A percentile compares a stretch with the other conserved stretches of the same genome.
Evolutionary conservation across 2,329 filamentous ascomycete species (phyloP).

Genomic region (Tolypocladium tundrense): DNA sequence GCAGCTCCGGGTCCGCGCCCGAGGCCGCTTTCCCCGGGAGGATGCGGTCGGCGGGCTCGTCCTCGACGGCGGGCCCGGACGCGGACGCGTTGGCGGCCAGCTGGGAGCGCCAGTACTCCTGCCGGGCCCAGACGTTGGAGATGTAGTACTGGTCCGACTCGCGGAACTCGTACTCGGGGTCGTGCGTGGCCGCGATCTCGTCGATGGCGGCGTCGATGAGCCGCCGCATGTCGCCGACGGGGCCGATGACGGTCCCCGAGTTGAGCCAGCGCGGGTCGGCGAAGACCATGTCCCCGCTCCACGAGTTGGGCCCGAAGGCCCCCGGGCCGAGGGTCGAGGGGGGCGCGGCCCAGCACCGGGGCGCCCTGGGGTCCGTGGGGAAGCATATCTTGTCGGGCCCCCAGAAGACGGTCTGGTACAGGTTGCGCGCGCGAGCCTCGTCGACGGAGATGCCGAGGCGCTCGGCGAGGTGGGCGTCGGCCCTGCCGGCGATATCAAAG

Average conservation of each 20-base stretch:
- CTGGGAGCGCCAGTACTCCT: conserved; percentile 28
- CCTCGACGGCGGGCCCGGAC: conserved; percentile 2
- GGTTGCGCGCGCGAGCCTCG: conserved; percentile 16
- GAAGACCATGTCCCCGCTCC: conserved; percentile 17
- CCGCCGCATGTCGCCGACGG: conserved; percentile 18
- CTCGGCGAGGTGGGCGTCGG: conserved; percentile 38
- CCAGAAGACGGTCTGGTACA: conserved; percentile 30
- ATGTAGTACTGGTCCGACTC: conserved; percentile 34
- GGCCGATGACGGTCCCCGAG: conserved; percentile 35
- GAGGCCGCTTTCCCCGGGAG: conserved; percentile 9
- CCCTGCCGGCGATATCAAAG: conserved; percentile 39
- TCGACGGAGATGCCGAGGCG: conserved; percentile 33
- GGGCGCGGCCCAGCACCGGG: conserved; percentile 31
- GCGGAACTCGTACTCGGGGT: conserved; percentile 17
- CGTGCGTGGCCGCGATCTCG: conserved; percentile 22
- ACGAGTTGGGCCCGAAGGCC: conserved; percentile 25
- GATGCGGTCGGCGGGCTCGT: conserved; percentile 9
- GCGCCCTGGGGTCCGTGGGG: conserved; percentile 22
- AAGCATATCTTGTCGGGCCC: conserved; percentile 35
- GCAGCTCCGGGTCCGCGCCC: conserved; percentile 17
- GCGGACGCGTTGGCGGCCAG: conserved; percentile 8
- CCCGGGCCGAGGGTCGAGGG: conserved; percentile 18
- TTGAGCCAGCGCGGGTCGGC: conserved; percentile 31
- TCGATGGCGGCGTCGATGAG: conserved; percentile 15
- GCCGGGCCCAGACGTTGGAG: conserved; percentile 29